phyloP scores from a whole-genome alignment of 2,329 filamentous ascomycete genomes.

The Monosporascus sp. region DNA sequence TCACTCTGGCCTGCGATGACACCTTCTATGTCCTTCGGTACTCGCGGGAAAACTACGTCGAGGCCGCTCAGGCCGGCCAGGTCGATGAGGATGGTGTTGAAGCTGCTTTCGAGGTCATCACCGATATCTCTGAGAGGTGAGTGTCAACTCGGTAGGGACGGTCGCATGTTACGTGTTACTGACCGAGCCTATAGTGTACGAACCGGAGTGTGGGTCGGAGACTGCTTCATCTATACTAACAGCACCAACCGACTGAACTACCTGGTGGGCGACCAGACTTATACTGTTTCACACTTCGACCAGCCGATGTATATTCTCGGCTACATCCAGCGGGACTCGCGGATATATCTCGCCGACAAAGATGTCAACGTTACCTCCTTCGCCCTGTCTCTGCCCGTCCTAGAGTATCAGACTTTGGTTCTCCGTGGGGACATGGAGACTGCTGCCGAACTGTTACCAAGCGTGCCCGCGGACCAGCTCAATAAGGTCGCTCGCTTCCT shows the following conservation, averaged over 20 bases:
- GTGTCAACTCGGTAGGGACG: conserved; percentile 12
- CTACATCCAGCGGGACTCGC: conserved; percentile 91
- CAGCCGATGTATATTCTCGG: conserved; percentile 91
- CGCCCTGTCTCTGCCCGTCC: conserved; percentile 80
- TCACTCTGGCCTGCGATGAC: conserved; percentile 89
- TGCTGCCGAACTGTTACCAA: conserved; percentile 75
- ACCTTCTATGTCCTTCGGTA: conserved; percentile 92
- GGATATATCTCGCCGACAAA: conserved; percentile 93
- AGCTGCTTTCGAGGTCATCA: conserved; percentile 91
- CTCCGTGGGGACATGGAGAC: conserved; percentile 90
- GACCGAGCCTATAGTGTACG: conserved; percentile 57
- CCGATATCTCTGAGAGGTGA: conserved; percentile 85
- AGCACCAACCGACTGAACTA: conserved; percentile 95
- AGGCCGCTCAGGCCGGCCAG: conserved; percentile 74
- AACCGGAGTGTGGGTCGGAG: conserved; percentile 95
- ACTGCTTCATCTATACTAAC: conserved; percentile 99
- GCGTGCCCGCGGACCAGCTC: conserved; percentile 86
- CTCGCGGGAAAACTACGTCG: conserved; percentile 80
- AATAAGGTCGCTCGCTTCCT: conserved; percentile 98
- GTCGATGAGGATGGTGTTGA: conserved; percentile 91
- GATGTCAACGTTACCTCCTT: conserved; percentile 91
- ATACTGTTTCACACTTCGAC: conserved; percentile 96
- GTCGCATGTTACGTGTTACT: conserved; percentile 2
- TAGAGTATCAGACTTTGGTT: conserved; percentile 96
- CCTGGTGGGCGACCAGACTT: conserved; percentile 94